Evolutionary conservation across 352 stramenopile genomes (phyloP).

Genomic region (Phytophthora brassicae): DNA sequence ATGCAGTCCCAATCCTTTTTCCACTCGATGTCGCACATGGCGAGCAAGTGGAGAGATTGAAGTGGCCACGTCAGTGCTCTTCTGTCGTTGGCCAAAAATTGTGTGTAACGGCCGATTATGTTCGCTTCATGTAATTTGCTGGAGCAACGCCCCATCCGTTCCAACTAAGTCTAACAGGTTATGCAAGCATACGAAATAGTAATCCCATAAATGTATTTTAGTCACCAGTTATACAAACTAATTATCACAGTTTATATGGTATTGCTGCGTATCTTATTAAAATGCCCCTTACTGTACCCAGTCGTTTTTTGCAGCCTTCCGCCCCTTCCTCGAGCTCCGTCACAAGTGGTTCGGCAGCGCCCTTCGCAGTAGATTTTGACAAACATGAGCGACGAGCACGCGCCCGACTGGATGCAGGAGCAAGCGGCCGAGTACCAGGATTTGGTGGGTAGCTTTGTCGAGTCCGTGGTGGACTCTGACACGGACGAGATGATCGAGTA

Average conservation of each 20-base stretch:
- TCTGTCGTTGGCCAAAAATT: constrained; percentile 6
- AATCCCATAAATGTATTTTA: too few species aligned
- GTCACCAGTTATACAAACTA: too few species aligned
- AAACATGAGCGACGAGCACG: constrained; percentile 36
- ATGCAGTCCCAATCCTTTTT: constrained; percentile 9
- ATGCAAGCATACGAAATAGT: too few species aligned
- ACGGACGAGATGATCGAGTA: constrained; percentile 89
- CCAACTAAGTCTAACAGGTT: too few species aligned
- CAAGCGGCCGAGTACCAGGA: constrained; percentile 84
- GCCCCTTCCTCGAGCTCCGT: constrained; percentile 17
- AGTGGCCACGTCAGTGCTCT: constrained; percentile 27
- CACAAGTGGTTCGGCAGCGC: constrained; percentile 31
- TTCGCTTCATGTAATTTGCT: constrained; percentile 26
- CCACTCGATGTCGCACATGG: constrained; percentile 17
- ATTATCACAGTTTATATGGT: too few species aligned
- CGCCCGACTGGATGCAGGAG: constrained; percentile 78
- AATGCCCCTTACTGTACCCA: too few species aligned
- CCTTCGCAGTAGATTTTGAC: not conserved
- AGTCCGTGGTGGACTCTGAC: constrained; percentile 79
- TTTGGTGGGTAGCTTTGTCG: constrained; percentile 83
- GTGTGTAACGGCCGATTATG: constrained; percentile 27
- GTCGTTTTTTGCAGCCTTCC: constrained; percentile 13
- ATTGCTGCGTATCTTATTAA: too few species aligned
- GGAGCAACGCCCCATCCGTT: too few species aligned
- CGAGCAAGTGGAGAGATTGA: constrained; percentile 17